These are phyloP conservation scores for Clarireedia homoeocarpa DNA, from an alignment of 2,329 filamentous ascomycete genomes.

Conservation along the genomic window DNA sequence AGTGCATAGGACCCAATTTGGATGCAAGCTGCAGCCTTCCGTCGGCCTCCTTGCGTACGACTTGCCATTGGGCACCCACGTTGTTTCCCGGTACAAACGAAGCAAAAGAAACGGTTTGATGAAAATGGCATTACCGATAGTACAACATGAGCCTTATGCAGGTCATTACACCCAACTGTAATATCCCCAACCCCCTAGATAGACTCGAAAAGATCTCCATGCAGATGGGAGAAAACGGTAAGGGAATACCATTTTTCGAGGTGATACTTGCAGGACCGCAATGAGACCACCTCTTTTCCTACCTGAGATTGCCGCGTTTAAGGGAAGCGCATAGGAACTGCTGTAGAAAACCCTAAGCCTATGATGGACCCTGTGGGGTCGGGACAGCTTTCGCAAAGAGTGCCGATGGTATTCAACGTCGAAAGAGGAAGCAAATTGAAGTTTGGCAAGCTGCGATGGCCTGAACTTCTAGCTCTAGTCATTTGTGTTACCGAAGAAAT, in stretches of 20 bases:
- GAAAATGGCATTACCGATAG: slow-evolving; percentile 14
- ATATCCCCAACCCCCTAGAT: slow-evolving; percentile 11
- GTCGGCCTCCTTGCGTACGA: slow-evolving; percentile 19
- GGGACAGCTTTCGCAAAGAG: too few species aligned
- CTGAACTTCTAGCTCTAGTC: too few species aligned
- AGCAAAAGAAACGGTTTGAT: slow-evolving; percentile 12
- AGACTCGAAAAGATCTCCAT: slow-evolving; percentile 22
- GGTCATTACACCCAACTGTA: slow-evolving; percentile 15
- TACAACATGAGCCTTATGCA: slow-evolving; percentile 15
- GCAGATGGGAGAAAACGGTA: slow-evolving; percentile 1
- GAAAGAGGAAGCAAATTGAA: too few species aligned
- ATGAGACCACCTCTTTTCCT: background rate
- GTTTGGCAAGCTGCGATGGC: too few species aligned
- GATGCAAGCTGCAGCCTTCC: slow-evolving; percentile 20
- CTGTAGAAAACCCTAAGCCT: too few species aligned
- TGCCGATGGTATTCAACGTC: too few species aligned
- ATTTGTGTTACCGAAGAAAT: background rate
- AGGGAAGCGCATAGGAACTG: background rate
- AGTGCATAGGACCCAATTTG: slow-evolving; percentile 17
- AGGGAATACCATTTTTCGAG: background rate
- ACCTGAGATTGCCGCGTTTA: background rate
- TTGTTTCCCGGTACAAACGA: slow-evolving; percentile 26
- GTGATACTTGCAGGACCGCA: too few species aligned
- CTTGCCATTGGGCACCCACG: slow-evolving; percentile 23
- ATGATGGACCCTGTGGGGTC: too few species aligned